phyloP scores from a whole-genome alignment of 441 rosid genomes.

The Geranium incanum region DNA sequence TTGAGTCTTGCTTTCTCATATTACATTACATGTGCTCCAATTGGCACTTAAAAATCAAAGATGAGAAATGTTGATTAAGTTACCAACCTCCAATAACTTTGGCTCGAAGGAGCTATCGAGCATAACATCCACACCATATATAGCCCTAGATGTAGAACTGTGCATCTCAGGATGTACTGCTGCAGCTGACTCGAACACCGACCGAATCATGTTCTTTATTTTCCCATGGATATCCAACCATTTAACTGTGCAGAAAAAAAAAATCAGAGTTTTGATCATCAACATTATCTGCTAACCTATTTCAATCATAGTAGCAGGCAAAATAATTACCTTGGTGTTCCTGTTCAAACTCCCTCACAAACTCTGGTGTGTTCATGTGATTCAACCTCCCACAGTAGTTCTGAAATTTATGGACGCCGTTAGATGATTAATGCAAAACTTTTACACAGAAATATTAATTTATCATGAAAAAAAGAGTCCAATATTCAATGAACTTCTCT shows the following conservation, averaged over 20 bases:
- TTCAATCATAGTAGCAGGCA: background rate
- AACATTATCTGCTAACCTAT: background rate
- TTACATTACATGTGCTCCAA: background rate
- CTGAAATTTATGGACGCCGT: slow-evolving; percentile 36
- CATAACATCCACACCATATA: slow-evolving; percentile 90
- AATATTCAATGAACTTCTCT: background rate
- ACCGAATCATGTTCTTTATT: slow-evolving; percentile 49
- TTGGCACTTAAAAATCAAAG: background rate
- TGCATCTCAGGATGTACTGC: slow-evolving; percentile 82
- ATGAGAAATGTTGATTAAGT: slow-evolving; percentile 10
- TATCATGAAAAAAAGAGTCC: background rate
- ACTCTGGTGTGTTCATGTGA: slow-evolving; percentile 74
- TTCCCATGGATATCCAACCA: slow-evolving; percentile 70
- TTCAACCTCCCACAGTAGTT: slow-evolving; percentile 72
- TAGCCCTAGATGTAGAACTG: slow-evolving; percentile 63
- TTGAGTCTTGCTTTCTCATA: background rate
- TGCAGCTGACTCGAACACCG: slow-evolving; percentile 75
- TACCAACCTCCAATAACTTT: slow-evolving; percentile 77
- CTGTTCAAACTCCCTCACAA: slow-evolving; percentile 68
- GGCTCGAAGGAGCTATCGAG: slow-evolving; percentile 69
- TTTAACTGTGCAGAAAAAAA: slow-evolving; percentile 44
- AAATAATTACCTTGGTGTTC: slow-evolving; percentile 62
- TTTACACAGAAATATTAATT: slow-evolving; percentile 3
- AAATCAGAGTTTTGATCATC: background rate
- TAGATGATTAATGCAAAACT: slow-evolving; percentile 11